phyloP scores from a whole-genome alignment of 2,329 filamentous ascomycete genomes.

The Neonectria faginata region DNA sequence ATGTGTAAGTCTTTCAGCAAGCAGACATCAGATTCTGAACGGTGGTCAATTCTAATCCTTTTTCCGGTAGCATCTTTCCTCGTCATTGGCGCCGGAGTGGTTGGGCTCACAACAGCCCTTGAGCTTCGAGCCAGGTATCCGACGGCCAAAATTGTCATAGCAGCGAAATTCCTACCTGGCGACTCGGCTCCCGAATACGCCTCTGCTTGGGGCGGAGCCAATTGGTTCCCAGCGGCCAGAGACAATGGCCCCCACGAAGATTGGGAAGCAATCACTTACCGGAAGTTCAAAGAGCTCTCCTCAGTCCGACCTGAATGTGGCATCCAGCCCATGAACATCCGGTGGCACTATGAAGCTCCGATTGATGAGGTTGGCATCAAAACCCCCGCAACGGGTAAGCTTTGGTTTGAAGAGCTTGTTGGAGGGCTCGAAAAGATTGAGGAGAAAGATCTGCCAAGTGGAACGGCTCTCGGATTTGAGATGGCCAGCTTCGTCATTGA shows the following conservation, averaged over 20 bases:
- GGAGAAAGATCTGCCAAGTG: constrained; percentile 48
- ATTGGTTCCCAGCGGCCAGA: constrained; percentile 69
- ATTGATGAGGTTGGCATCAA: constrained; percentile 60
- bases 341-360: constrained; percentile 40
- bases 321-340: constrained; percentile 56
- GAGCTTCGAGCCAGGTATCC: constrained; percentile 64
- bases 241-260: constrained; percentile 45
- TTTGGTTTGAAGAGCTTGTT: constrained; percentile 57
- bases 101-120: constrained; percentile 72
- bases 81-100: constrained; percentile 67
- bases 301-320: constrained; percentile 65
- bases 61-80: background rate
- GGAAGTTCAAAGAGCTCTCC: constrained; percentile 31
- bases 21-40: background rate
- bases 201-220: constrained; percentile 84
- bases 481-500: constrained; percentile 63
- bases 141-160: constrained; percentile 63
- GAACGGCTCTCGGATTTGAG: constrained; percentile 52
- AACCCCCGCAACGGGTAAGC: constrained; percentile 50
- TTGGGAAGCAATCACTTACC: constrained; percentile 36
- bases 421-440: constrained; percentile 49
- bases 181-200: constrained; percentile 87
- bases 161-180: constrained; percentile 85
- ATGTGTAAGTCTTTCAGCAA: background rate
- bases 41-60: background rate